A percentile compares a stretch with the other conserved stretches of the same genome.
phyloP scores from a whole-genome alignment of 306 rosid species.

The Quercus gilva region DNA sequence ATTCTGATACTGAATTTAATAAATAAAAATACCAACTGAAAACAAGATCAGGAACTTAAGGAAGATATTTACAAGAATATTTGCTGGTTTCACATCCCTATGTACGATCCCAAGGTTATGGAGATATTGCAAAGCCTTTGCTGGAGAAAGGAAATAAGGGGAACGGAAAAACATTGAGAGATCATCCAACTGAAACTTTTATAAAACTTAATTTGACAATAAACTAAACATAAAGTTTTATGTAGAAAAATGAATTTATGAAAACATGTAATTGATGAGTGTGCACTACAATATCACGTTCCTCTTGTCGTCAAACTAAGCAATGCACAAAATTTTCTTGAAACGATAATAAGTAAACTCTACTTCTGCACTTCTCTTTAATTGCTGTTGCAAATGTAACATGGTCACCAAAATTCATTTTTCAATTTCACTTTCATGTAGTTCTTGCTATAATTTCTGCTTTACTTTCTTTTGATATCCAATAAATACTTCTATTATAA shows the following conservation, averaged over 20 bases:
- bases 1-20: neutral
- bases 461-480: too few species aligned
- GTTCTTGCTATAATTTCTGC: too few species aligned
- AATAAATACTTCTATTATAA: too few species aligned
- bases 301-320: too few species aligned
- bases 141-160: constrained; percentile 51
- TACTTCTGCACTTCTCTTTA: too few species aligned
- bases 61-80: constrained; percentile 72
- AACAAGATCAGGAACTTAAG: constrained; percentile 22
- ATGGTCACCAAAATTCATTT: too few species aligned
- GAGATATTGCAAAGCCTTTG: constrained; percentile 81
- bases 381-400: too few species aligned
- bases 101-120: constrained; percentile 90
- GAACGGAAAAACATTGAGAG: constrained; percentile 14
- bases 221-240: neutral
- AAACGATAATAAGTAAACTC: too few species aligned
- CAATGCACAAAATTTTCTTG: too few species aligned
- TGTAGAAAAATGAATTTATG: neutral
- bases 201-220: neutral
- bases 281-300: too few species aligned
- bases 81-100: constrained; percentile 97
- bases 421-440: too few species aligned
- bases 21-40: constrained; percentile 5
- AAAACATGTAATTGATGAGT: neutral
- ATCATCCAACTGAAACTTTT: neutral